Percentiles rank a stretch among this genome's conserved stretches.
These are phyloP conservation scores for Scedosporium boydii DNA, from an alignment of 2,329 filamentous ascomycete species.

Conservation along the genomic window DNA sequence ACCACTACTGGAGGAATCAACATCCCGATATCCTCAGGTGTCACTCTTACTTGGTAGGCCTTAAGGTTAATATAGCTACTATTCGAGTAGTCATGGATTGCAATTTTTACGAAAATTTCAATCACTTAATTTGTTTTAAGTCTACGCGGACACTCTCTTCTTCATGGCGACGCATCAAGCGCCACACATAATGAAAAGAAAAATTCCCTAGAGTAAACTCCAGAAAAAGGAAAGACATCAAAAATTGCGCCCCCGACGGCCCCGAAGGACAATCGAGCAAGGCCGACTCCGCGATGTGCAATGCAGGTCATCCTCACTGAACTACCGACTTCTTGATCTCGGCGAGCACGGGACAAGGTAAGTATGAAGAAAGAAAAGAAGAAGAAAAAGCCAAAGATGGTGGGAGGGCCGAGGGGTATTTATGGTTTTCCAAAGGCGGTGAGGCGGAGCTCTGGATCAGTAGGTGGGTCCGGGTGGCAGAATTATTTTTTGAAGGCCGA, in stretches of 20 bases:
- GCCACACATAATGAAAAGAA: constrained; percentile 32
- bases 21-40: no score
- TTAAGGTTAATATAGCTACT: no score
- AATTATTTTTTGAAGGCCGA: no score
- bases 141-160: constrained; percentile 17
- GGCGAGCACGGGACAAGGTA: constrained; percentile 35
- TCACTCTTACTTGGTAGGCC: no score
- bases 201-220: constrained; percentile 1
- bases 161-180: constrained; percentile 30
- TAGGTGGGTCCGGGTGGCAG: no score
- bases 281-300: constrained; percentile 41
- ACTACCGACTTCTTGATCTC: constrained; percentile 32
- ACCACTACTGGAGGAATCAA: no score
- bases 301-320: constrained; percentile 39
- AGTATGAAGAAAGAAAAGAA: constrained; percentile 37
- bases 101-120: no score
- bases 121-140: no score
- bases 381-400: constrained; percentile 11
- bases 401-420: no score
- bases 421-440: no score
- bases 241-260: constrained; percentile 42
- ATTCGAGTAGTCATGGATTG: no score
- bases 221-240: constrained; percentile 22
- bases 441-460: no score
- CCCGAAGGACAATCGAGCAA: constrained; percentile 41